A percentile compares a stretch with the other conserved stretches of the same genome.
phyloP scores from a whole-genome alignment of 176 grass and related monocot species.

The Bromus sterilis region DNA sequence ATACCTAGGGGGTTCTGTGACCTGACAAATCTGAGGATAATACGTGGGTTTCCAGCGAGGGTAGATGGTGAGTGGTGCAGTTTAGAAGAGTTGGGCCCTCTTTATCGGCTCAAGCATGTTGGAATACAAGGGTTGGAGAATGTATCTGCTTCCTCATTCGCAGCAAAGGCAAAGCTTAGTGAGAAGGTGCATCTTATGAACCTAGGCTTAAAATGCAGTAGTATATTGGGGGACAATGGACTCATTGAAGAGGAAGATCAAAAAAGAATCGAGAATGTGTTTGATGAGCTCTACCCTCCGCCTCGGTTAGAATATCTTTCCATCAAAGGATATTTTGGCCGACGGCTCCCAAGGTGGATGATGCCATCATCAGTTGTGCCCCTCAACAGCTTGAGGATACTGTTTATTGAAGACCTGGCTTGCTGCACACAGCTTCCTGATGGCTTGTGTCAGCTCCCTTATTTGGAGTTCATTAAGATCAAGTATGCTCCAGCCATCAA shows the following conservation, averaged over 20 bases:
- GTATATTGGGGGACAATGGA: neutral
- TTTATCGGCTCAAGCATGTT: neutral
- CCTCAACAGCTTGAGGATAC: neutral
- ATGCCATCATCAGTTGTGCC: neutral
- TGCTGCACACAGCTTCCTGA: neutral
- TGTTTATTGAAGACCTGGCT: neutral
- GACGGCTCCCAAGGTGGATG: neutral
- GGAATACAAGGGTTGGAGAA: neutral
- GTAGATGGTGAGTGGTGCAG: neutral
- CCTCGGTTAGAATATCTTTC: neutral
- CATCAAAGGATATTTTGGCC: neutral
- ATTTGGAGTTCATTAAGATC: neutral
- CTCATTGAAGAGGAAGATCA: neutral
- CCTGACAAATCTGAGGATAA: neutral
- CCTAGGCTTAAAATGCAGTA: neutral
- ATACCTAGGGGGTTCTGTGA: neutral
- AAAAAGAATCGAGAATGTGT: neutral
- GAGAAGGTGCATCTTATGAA: neutral
- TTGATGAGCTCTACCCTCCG: conserved; percentile 14
- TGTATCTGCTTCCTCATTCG: neutral
- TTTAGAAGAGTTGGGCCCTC: neutral
- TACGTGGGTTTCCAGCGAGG: neutral
- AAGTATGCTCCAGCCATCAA: neutral
- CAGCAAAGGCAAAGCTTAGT: neutral
- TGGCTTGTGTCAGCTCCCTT: neutral